Base-by-base conservation (phyloP, 1,284 basidiomycete genomes). In the Psilocybe mexicana region DNA sequence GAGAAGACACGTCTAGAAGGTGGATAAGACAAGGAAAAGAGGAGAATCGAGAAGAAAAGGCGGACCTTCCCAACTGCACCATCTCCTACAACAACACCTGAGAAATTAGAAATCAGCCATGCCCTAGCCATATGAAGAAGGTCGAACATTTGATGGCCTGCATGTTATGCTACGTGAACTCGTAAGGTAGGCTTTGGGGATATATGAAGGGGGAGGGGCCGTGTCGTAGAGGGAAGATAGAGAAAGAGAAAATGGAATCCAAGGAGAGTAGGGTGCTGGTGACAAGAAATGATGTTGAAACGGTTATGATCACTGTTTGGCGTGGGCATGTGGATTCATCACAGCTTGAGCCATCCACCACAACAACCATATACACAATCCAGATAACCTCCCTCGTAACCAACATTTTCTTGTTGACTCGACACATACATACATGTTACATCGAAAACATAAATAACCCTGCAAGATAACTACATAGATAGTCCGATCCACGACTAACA, bases 21-120 rank as follows among this genome's bases (percentile, higher is more conserved):
- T 48, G n/a, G 38, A 49, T 48, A 43, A 45, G 46, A 50, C 24
- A 42, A 44, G n/a, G 11, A 40, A 4, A 40, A 47, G 36, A 52
- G 26, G 51, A 35, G n/a, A 18, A 6, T 25, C 26, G 18, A 14
- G 8, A 30, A 43, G 35, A 44, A 44, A 45, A 24, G 8, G 47
- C 49, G 23, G 50, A 90, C 96, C 92, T 98, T 99, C 79, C 96
- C 96, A 70, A 99, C 96, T 57, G 96, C 96, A 88, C 96, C 96
- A 82, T 99, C 96, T 70, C 96, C 96, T 61, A 99, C 96, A 70
- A 98, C 96, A 76, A 98, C 96, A 82, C 93, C 93, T 93, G 74
- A 53, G 62, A 56, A 62, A 58, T 57, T 55, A 53, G 60, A 62
- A 56, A 65, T 74, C 59, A 75, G 74, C 65, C 63, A 69, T 61